Conservation (phyloP, 306 rosid genomes). For the Vicia faba region DNA sequence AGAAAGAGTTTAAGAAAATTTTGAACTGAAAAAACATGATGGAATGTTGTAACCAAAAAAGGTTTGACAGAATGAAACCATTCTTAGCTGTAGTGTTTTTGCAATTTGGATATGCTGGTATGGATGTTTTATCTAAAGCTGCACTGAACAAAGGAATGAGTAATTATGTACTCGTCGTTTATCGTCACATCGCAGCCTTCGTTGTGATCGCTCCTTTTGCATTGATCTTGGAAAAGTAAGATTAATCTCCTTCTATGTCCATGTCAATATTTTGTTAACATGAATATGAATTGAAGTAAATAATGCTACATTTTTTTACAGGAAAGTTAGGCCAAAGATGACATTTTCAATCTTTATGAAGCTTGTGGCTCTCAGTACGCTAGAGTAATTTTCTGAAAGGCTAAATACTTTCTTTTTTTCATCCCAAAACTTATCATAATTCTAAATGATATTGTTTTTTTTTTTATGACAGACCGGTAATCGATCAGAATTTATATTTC, state of each 20-base stretch:
- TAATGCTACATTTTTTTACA: constrained; percentile 44
- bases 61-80: constrained; percentile 56
- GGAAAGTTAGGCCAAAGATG: constrained; percentile 94
- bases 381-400: constrained; percentile 63
- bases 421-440: background rate
- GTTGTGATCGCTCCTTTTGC: constrained; percentile 75
- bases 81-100: constrained; percentile 78
- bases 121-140: constrained; percentile 86
- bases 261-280: background rate
- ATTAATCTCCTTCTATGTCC: background rate
- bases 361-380: constrained; percentile 63
- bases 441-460: background rate
- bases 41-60: constrained; percentile 30
- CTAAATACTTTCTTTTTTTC: constrained; percentile 1
- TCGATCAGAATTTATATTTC: constrained; percentile 83
- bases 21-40: constrained; percentile 34
- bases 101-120: constrained; percentile 87
- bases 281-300: background rate
- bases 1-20: constrained; percentile 19
- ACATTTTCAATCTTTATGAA: constrained; percentile 69
- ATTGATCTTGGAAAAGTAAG: constrained; percentile 68
- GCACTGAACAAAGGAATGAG: constrained; percentile 93
- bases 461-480: constrained; percentile 71
- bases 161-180: constrained; percentile 82
- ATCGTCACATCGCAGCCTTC: constrained; percentile 82